These are phyloP conservation scores for Aspergillus intermedius DNA, from an alignment of 2,329 filamentous ascomycete species.

Conservation along the genomic window DNA sequence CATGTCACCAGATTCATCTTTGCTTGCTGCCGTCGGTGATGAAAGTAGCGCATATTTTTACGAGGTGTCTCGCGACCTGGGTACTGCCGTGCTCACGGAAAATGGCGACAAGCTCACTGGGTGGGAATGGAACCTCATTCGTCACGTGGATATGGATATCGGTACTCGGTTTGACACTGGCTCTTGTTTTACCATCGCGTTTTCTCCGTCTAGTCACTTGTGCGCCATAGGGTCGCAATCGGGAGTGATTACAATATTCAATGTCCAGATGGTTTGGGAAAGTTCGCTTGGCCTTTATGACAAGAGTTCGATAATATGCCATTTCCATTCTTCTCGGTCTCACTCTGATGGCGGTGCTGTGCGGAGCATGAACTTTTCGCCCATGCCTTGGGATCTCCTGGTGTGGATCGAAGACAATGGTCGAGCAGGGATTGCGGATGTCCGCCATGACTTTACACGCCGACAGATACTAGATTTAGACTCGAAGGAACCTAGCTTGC, in stretches of 20 bases:
- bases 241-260: conserved; percentile 42
- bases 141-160: conserved; percentile 35
- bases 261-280: conserved; percentile 29
- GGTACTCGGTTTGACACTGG: conserved; percentile 35
- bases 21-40: conserved; percentile 80
- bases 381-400: conserved; percentile 80
- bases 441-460: conserved; percentile 41
- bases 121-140: conserved; percentile 38
- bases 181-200: conserved; percentile 44
- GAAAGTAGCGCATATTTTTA: conserved; percentile 83
- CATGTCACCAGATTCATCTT: conserved; percentile 79
- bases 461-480: conserved; percentile 38
- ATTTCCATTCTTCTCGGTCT: conserved; percentile 71
- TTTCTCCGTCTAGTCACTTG: conserved; percentile 43
- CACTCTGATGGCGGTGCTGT: conserved; percentile 69
- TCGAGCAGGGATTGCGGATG: conserved; percentile 41
- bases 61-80: conserved; percentile 35
- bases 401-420: conserved; percentile 87
- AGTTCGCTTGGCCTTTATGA: conserved; percentile 15
- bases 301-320: conserved; percentile 54
- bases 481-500: conserved; percentile 24
- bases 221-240: conserved; percentile 47
- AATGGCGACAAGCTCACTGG: conserved; percentile 29
- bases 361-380: conserved; percentile 85
- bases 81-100: conserved; percentile 20